Percentiles rank a stretch among this genome's conserved stretches.
Evolutionary conservation across 768 basidiomycete genomes (phyloP).

Genomic region (Trametes cingulata): DNA sequence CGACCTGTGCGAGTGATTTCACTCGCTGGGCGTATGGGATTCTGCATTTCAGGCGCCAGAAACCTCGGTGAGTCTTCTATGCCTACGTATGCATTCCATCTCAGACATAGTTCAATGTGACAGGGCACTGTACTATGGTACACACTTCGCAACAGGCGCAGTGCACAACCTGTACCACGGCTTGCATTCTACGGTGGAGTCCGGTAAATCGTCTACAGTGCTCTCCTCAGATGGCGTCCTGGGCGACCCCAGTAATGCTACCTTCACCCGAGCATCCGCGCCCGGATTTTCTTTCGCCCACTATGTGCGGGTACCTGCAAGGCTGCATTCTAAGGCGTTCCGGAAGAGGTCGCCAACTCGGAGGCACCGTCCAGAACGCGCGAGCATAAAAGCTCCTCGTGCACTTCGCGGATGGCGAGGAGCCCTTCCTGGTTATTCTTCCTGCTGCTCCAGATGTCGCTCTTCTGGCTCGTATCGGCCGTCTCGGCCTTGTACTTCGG

Average conservation of each 20-base stretch:
- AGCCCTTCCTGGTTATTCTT: not conserved
- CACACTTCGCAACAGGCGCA: not conserved
- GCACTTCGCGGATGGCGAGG: not conserved
- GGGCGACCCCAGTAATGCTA: not conserved
- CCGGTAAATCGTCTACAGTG: not conserved
- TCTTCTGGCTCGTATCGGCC: constrained; percentile 9
- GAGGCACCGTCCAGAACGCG: not conserved
- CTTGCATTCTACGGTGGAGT: constrained; percentile 6
- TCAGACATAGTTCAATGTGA: too few relatives aligned
- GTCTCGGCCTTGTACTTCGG: constrained; percentile 5
- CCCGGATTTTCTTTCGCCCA: not conserved
- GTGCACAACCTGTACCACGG: too few relatives aligned
- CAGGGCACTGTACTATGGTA: not conserved
- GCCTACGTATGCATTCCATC: too few relatives aligned
- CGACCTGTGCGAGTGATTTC: too few relatives aligned
- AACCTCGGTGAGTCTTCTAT: too few relatives aligned
- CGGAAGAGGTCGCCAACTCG: not conserved
- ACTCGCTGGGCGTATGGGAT: too few relatives aligned
- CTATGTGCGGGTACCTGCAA: constrained; percentile 11
- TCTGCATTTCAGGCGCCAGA: too few relatives aligned
- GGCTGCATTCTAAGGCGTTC: constrained; percentile 3
- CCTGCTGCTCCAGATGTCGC: not conserved
- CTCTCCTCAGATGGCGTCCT: not conserved
- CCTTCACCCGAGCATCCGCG: not conserved
- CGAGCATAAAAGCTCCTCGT: not conserved